Evolutionary conservation across 306 rosid species (phyloP).

Genomic region (Trifolium pratense): DNA sequence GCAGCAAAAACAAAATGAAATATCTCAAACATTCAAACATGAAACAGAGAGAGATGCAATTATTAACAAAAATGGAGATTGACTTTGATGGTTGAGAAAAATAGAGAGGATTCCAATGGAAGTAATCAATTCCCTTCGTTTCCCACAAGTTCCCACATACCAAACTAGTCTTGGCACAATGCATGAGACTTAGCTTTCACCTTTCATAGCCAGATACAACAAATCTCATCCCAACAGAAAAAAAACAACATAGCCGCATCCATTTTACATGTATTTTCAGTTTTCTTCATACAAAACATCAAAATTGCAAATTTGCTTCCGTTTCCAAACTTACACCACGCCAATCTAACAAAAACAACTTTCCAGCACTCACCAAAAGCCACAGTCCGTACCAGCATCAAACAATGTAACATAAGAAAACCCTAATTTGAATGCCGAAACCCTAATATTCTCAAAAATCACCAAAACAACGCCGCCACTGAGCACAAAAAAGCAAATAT

Average conservation of each 20-base stretch:
- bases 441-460: conserved; percentile 25
- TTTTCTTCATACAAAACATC: neutral
- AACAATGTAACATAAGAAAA: neutral
- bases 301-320: neutral
- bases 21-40: neutral
- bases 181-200: neutral
- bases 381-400: neutral
- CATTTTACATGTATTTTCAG: neutral
- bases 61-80: too few relatives aligned
- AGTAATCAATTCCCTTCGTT: neutral
- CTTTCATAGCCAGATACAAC: neutral
- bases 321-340: neutral
- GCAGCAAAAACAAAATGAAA: conserved; percentile 16
- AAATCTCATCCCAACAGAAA: neutral
- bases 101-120: too few relatives aligned
- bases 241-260: neutral
- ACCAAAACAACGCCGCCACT: conserved; percentile 13
- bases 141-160: neutral
- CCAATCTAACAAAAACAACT: neutral
- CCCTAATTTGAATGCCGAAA: conserved; percentile 32
- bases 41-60: too few relatives aligned
- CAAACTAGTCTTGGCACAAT: neutral
- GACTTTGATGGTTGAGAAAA: too few relatives aligned
- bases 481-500: neutral
- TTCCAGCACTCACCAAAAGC: neutral